phyloP scores from a whole-genome alignment of 306 rosid species.

The Fagus crenata region DNA sequence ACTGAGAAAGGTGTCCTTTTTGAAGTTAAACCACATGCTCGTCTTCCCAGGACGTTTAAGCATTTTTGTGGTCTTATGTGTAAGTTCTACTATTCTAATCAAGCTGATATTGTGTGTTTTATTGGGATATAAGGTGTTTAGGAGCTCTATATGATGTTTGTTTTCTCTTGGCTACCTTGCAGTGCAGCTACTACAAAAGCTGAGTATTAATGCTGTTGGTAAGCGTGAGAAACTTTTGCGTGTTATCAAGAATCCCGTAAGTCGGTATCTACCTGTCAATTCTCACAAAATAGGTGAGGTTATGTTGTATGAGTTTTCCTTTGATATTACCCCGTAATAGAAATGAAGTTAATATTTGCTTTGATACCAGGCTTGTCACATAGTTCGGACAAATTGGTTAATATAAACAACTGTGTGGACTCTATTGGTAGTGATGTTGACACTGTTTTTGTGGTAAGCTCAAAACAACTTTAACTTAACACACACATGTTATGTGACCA shows the following conservation, averaged over 20 bases:
- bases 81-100: conserved; percentile 40
- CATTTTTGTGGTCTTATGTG: conserved; percentile 85
- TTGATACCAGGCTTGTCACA: conserved; percentile 57
- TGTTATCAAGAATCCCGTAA: conserved; percentile 72
- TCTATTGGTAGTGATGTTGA: conserved; percentile 31
- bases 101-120: not conserved
- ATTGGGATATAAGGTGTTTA: no score
- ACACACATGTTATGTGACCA: no score
- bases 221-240: conserved; percentile 78
- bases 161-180: conserved; percentile 32
- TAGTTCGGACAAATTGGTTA: conserved; percentile 68
- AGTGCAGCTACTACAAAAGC: conserved; percentile 82
- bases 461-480: not conserved
- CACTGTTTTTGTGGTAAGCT: conserved; percentile 82
- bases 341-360: conserved; percentile 1
- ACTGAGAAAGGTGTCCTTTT: conserved; percentile 76
- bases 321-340: no score
- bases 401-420: conserved; percentile 45
- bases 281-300: conserved; percentile 69
- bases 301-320: no score
- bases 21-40: conserved; percentile 76
- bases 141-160: conserved; percentile 14
- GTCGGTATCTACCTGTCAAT: conserved; percentile 66
- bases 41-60: conserved; percentile 87
- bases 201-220: conserved; percentile 72